A percentile compares a stretch with the other conserved stretches of the same genome.
phyloP scores from a whole-genome alignment of 2,329 filamentous ascomycete species.

The Fusarium continuum region DNA sequence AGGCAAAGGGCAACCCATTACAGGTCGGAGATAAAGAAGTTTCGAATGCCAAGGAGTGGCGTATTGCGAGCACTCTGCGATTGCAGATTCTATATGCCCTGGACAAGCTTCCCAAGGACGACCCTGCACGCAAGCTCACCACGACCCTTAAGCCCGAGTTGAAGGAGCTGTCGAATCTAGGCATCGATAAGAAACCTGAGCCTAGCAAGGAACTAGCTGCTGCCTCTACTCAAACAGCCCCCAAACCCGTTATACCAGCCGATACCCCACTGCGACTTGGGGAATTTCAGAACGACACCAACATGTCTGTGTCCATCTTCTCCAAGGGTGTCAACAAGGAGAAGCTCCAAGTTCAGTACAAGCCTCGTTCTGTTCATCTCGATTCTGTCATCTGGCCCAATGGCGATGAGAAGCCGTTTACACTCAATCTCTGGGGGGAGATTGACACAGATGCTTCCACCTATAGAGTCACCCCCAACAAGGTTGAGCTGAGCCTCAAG shows the following conservation, averaged over 20 bases:
- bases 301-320: slow-evolving; percentile 53
- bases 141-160: slow-evolving; percentile 45
- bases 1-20: slow-evolving; percentile 8
- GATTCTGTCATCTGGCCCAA: slow-evolving; percentile 48
- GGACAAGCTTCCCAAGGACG: slow-evolving; percentile 55
- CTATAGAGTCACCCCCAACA: slow-evolving; percentile 75
- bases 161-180: slow-evolving; percentile 43
- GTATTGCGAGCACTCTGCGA: slow-evolving; percentile 57
- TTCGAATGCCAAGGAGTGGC: slow-evolving; percentile 44
- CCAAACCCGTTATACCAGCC: slow-evolving; percentile 33
- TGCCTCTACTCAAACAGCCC: background rate
- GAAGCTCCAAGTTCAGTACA: slow-evolving; percentile 51
- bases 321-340: slow-evolving; percentile 55
- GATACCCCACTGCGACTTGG: slow-evolving; percentile 44
- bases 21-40: background rate
- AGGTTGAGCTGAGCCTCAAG: slow-evolving; percentile 78
- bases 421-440: slow-evolving; percentile 70
- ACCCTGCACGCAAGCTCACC: slow-evolving; percentile 58
- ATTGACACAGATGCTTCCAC: slow-evolving; percentile 71
- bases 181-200: slow-evolving; percentile 2
- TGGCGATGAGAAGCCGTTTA: slow-evolving; percentile 69
- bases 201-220: background rate
- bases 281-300: slow-evolving; percentile 50
- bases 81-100: slow-evolving; percentile 58
- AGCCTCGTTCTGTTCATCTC: slow-evolving; percentile 40